These are phyloP conservation scores for Camellia japonica DNA, from an alignment of 148 eudicot species.

Conservation along the genomic window DNA sequence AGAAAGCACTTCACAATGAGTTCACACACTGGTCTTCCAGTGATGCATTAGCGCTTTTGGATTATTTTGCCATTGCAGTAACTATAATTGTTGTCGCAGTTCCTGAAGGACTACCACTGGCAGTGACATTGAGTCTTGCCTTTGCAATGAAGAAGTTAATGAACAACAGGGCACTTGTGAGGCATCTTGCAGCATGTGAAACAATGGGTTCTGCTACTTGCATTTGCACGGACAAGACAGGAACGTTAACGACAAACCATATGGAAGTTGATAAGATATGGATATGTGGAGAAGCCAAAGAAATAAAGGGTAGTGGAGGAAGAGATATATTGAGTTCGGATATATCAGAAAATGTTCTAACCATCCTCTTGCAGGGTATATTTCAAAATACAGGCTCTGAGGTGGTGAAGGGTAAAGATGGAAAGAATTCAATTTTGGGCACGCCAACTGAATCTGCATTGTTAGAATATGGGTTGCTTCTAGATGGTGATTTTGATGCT, in stretches of 20 bases:
- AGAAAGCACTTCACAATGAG: conserved; percentile 43
- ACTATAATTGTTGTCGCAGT: conserved; percentile 96
- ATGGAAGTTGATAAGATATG: conserved; percentile 82
- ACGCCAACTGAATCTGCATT: too few relatives aligned
- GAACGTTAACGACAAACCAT: conserved; percentile 88
- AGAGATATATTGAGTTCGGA: conserved; percentile 24
- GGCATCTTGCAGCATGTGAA: conserved; percentile 93
- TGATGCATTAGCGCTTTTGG: conserved; percentile 66
- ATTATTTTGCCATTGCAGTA: conserved; percentile 88
- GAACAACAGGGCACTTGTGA: conserved; percentile 77
- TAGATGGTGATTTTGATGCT: too few relatives aligned
- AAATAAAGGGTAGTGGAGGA: conserved; percentile 31
- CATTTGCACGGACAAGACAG: conserved; percentile 94
- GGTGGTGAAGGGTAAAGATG: too few relatives aligned
- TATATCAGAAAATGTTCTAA: conserved; percentile 33
- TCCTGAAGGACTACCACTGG: conserved; percentile 96
- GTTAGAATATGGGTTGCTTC: too few relatives aligned
- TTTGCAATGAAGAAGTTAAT: conserved; percentile 94
- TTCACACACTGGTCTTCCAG: conserved; percentile 65
- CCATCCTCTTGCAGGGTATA: too few relatives aligned
- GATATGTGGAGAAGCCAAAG: conserved; percentile 52
- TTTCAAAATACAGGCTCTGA: too few relatives aligned
- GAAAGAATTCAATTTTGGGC: too few relatives aligned
- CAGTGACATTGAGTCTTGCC: conserved; percentile 92
- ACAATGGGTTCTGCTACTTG: conserved; percentile 91